Evolutionary conservation across 495 filamentous ascomycete genomes (phyloP), one percentile per base, ranked within the genome.

Genomic region (Chaetomium tenue): DNA sequence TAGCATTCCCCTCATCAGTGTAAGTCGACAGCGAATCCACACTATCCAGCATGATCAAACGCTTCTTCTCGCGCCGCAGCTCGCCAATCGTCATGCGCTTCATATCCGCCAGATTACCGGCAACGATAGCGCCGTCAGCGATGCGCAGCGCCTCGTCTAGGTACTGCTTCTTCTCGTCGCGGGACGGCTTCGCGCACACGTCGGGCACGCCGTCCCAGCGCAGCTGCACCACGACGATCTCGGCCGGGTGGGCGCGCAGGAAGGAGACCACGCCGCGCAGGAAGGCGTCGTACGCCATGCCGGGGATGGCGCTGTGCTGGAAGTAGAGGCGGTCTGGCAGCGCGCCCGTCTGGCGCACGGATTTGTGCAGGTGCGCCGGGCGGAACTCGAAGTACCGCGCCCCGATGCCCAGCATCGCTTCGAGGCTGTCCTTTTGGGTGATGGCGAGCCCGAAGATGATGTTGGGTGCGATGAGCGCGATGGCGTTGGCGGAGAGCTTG

Each of bases 351-450:
- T 66, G 39, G 13, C 75, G 68, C 57, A 84, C 70, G 53, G 64
- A 69, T 3, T 66, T 69, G 63, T 82, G 79, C 26, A 81, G 73
- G 44, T 78, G 76, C 1, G 83, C 82, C 1, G 83, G 82, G 9
- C 83, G 77, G 60, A 83, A 83, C 71, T 84, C 83, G 52, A 84
- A 85, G 69, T 84, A 85, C 22, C 83, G 70, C 0, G 81, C 80
- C 9, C 83, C 82, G 46, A 84, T 75, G 42, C 60, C 63, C 44
- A 85, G 75, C 63, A 84, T 79, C 20, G 74, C 66, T 30, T 73
- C 66, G 4, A 84, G 71, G 42, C 63, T 66, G 63, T 84, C 81
- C 63, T 85, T 85, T 61, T 85, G 82, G 44, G 81, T 85, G 50
- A 84, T 78, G 63, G 82, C 77, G n/a, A 84, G 71, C 23, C 75